Evolutionary conservation across 495 filamentous ascomycete genomes (phyloP), one percentile per base, ranked within the genome.

Genomic region (Aspergillus sparsus): DNA sequence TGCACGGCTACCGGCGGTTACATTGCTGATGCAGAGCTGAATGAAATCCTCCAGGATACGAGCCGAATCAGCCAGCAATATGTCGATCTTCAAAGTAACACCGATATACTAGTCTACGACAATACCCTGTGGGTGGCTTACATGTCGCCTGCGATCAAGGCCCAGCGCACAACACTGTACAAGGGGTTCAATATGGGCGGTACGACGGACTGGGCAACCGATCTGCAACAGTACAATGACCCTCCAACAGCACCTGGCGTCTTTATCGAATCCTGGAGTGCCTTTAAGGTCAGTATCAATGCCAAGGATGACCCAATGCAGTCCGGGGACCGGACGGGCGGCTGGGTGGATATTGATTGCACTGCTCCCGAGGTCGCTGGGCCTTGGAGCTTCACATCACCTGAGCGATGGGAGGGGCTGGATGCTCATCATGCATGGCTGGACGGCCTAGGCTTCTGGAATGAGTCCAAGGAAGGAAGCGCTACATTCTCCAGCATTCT

Each of bases 31-130:
- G 68, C 70, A 59, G 37, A 41, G 37, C 10, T n/a, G 11, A 41
- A 41, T 41, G n/a, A 41, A n/a, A 36, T 53, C 18, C n/a, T 55
- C 13, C n/a, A 37, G 9, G 33, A 21, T 6, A 7, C 52, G 18
- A 53, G n/a, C 35, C 32, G 52, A 55, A 35, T 55, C 21, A 6
- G n/a, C 32, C 32, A 41, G 13, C 54, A 57, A 33, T 52, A 61
- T 55, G 5, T 63, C 21, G 55, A 66, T 54, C n/a, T 42, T 18
- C 41, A 9, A 8, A 65, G 49, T 42, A 58, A 66, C 39, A 70
- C 65, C 15, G 63, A 76, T 53, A 73, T 77, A 12, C 42, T 77
- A 2, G 63, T 77, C 15, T 77, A 72, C 55, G 62, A 74, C 55
- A 42, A 62, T 21, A 69, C 57, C 36, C 62, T 75, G 9, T 74